phyloP scores from a whole-genome alignment of 345 rosid species.

The Hypericum androsaemum region DNA sequence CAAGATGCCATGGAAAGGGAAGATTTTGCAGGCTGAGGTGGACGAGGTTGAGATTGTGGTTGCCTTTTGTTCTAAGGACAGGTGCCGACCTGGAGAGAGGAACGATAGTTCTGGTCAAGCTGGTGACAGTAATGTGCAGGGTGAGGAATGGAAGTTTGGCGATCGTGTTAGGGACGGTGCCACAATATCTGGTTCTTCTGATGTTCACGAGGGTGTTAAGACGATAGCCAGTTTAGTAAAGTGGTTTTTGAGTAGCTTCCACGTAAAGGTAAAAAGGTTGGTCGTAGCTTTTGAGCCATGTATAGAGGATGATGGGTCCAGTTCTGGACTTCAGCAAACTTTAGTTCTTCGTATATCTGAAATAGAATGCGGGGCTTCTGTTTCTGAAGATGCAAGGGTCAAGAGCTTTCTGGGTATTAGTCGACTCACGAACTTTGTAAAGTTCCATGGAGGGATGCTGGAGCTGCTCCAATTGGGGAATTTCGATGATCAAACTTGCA shows the following conservation, averaged over 20 bases:
- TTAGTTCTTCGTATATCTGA: conserved; percentile 65
- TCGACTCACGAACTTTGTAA: conserved; percentile 59
- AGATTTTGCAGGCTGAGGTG: conserved; percentile 79
- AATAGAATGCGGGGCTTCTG: conserved; percentile 62
- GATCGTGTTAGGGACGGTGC: conserved; percentile 25
- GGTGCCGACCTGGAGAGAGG: conserved; percentile 21
- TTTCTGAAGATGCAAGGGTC: conserved; percentile 44
- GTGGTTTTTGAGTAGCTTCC: conserved; percentile 79
- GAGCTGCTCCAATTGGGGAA: conserved; percentile 63
- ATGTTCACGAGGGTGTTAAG: conserved; percentile 96
- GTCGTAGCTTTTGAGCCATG: conserved; percentile 74
- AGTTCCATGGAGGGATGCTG: conserved; percentile 63
- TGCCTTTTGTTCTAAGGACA: conserved; percentile 34
- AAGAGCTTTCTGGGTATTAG: conserved; percentile 62
- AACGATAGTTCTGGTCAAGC: conserved; percentile 25
- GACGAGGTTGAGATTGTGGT: conserved; percentile 84
- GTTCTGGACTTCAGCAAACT: conserved; percentile 24
- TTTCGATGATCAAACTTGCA: conserved; percentile 21
- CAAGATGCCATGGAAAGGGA: conserved; percentile 73
- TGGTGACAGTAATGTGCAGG: conserved; percentile 16
- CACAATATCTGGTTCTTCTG: conserved; percentile 31
- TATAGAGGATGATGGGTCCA: conserved; percentile 23
- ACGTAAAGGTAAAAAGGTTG: conserved; percentile 54
- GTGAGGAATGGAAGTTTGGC: conserved; percentile 28
- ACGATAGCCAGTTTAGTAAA: conserved; percentile 90